Evolutionary conservation across 2,329 filamentous ascomycete genomes (phyloP).

Genomic region (Cladosporium austrohemisphaericum): DNA sequence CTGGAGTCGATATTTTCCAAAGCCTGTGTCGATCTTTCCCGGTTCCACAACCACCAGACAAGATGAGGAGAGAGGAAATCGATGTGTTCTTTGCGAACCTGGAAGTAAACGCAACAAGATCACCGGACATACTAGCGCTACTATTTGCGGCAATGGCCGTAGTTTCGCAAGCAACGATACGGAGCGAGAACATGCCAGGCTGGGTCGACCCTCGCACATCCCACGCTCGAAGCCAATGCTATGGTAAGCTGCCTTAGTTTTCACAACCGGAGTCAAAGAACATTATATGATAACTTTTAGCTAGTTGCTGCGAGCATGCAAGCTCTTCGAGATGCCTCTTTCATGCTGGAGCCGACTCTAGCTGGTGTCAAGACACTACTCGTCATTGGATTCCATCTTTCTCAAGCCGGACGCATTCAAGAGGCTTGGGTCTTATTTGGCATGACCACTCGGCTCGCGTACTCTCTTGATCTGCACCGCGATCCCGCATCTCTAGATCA

Average conservation of each 20-base stretch:
- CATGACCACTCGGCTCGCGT: slow-evolving; percentile 46
- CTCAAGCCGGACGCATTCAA: slow-evolving; percentile 47
- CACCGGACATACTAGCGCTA: slow-evolving; percentile 47
- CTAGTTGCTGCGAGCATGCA: slow-evolving; percentile 51
- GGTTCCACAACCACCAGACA: slow-evolving; percentile 44
- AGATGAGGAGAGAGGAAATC: slow-evolving; percentile 41
- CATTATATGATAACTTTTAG: no score
- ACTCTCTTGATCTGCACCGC: slow-evolving; percentile 48
- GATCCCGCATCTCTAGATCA: slow-evolving; percentile 45
- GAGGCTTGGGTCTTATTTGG: slow-evolving; percentile 50
- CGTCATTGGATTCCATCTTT: slow-evolving; percentile 47
- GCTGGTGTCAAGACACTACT: slow-evolving; percentile 45
- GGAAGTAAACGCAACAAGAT: slow-evolving; percentile 40
- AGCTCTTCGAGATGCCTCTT: slow-evolving; percentile 47
- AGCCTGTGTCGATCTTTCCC: slow-evolving; percentile 35
- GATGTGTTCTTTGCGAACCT: slow-evolving; percentile 42
- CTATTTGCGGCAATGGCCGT: slow-evolving; percentile 47
- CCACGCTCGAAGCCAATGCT: slow-evolving; percentile 40
- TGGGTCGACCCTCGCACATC: no score
- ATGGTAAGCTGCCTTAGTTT: no score
- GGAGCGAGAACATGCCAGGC: no score
- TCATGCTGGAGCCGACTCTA: slow-evolving; percentile 46
- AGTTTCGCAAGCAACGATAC: no score
- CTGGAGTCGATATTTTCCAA: slow-evolving; percentile 39
- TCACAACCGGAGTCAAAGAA: no score